Conservation (phyloP, 352 stramenopile species). For the Phytophthora melonis region DNA sequence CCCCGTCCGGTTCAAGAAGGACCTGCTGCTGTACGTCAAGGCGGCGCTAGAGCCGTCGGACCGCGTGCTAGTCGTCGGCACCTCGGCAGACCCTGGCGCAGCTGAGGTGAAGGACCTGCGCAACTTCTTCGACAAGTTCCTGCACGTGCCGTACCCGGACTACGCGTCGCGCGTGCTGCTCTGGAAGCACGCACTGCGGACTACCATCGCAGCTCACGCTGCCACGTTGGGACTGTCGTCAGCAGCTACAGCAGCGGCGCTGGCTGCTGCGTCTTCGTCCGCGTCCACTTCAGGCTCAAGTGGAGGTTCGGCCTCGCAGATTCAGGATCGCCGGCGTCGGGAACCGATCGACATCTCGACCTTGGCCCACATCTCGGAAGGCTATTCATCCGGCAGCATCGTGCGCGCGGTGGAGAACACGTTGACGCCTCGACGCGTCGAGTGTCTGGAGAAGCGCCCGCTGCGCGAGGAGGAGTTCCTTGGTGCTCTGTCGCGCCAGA, state of each 20-base stretch:
- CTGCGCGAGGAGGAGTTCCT: conserved; percentile 92
- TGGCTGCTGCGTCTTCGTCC: conserved; percentile 36
- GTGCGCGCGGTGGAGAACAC: conserved; percentile 77
- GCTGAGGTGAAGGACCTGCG: conserved; percentile 91
- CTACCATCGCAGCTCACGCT: conserved; percentile 53
- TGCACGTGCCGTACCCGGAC: conserved; percentile 94
- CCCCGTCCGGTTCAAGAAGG: conserved; percentile 92
- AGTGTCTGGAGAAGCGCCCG: conserved; percentile 81
- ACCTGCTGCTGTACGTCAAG: conserved; percentile 94
- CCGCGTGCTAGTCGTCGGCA: conserved; percentile 92
- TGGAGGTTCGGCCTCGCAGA: conserved; percentile 9
- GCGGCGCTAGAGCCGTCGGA: conserved; percentile 88
- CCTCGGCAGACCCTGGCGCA: conserved; percentile 82
- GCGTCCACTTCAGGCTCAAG: conserved; percentile 15
- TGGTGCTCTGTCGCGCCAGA: conserved; percentile 69
- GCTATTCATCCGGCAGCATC: conserved; percentile 91
- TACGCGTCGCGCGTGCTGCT: conserved; percentile 91
- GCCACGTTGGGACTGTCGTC: conserved; percentile 38
- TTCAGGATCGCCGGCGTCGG: conserved; percentile 26
- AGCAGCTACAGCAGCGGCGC: conserved; percentile 19
- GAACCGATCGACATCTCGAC: conserved; percentile 88
- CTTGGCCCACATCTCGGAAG: conserved; percentile 92
- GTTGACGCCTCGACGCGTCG: conserved; percentile 78
- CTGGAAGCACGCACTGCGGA: conserved; percentile 86
- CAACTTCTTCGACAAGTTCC: conserved; percentile 93